Conservation (phyloP, 768 basidiomycete species). For the Mycena leptocephala region DNA sequence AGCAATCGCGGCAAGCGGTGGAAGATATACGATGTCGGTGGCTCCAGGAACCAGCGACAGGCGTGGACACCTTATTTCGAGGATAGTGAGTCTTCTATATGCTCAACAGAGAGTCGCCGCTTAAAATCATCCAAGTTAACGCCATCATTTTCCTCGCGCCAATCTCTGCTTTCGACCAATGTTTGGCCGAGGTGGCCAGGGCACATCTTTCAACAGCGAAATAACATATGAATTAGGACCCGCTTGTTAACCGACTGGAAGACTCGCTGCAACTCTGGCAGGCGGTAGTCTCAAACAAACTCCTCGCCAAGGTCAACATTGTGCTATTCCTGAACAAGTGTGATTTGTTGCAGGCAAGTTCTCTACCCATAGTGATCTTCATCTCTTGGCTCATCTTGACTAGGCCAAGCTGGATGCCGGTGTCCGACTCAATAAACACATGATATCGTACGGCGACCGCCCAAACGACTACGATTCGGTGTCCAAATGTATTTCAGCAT, state of each 20-base stretch:
- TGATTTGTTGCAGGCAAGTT: constrained; percentile 77
- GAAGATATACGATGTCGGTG: constrained; percentile 92
- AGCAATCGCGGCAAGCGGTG: constrained; percentile 76
- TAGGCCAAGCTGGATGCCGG: constrained; percentile 86
- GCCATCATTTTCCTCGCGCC: constrained; percentile 93
- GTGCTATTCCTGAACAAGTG: constrained; percentile 91
- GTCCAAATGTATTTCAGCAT: constrained; percentile 74
- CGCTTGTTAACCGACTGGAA: constrained; percentile 82
- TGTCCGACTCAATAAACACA: constrained; percentile 78
- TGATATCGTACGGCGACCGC: constrained; percentile 81
- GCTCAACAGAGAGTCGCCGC: neutral
- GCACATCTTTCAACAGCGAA: constrained; percentile 7
- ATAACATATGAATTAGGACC: constrained; percentile 64
- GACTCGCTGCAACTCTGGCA: constrained; percentile 87
- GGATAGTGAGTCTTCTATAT: constrained; percentile 68
- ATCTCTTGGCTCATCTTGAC: constrained; percentile 26
- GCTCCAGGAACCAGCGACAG: constrained; percentile 84
- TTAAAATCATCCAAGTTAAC: constrained; percentile 67
- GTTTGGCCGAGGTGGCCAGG: constrained; percentile 80
- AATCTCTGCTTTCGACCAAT: constrained; percentile 91
- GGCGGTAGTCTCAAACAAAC: constrained; percentile 78
- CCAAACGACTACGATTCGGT: constrained; percentile 87
- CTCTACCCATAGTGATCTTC: neutral
- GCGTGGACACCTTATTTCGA: constrained; percentile 94
- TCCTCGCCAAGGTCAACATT: constrained; percentile 83